phyloP scores from a whole-genome alignment of 176 grass and related monocot genomes.

The Panicum miliaceum region DNA sequence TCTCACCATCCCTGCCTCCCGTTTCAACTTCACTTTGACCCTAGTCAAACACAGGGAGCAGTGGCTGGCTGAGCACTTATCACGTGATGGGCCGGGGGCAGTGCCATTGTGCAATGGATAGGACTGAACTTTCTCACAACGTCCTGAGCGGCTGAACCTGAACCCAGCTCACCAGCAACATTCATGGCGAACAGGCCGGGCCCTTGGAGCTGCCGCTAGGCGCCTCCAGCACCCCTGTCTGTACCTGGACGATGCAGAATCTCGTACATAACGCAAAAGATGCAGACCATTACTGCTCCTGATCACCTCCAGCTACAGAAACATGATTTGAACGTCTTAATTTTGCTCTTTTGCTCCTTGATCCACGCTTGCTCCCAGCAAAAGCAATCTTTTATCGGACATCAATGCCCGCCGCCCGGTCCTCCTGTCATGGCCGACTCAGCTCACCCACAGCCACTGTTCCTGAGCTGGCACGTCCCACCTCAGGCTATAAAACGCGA shows the following conservation, averaged over 20 bases:
- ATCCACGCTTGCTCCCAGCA: slow-evolving; percentile 20
- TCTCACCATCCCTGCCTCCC: not conserved
- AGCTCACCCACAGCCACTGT: slow-evolving; percentile 5
- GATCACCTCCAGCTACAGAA: not conserved
- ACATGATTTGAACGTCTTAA: not conserved
- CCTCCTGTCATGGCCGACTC: slow-evolving; percentile 1
- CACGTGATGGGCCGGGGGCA: not conserved
- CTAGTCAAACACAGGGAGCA: not conserved
- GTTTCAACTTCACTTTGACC: not conserved
- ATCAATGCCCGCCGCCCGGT: slow-evolving; percentile 28
- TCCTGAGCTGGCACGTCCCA: slow-evolving; percentile 40
- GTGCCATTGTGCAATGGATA: not conserved
- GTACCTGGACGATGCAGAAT: not conserved
- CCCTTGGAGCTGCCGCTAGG: slow-evolving; percentile 13
- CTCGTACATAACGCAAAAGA: not conserved
- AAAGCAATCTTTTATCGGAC: slow-evolving; percentile 29
- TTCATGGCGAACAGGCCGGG: slow-evolving; percentile 3
- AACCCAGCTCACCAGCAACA: not conserved
- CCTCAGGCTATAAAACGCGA: slow-evolving; percentile 35
- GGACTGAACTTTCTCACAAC: not conserved
- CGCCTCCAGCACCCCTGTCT: not conserved
- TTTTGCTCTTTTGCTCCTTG: not conserved
- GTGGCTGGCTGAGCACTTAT: not conserved
- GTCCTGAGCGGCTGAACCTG: slow-evolving; percentile 9
- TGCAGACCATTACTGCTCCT: not conserved